These are phyloP conservation scores for Penicillium coffeae DNA, from an alignment of 495 filamentous ascomycete genomes.

Conservation along the genomic window DNA sequence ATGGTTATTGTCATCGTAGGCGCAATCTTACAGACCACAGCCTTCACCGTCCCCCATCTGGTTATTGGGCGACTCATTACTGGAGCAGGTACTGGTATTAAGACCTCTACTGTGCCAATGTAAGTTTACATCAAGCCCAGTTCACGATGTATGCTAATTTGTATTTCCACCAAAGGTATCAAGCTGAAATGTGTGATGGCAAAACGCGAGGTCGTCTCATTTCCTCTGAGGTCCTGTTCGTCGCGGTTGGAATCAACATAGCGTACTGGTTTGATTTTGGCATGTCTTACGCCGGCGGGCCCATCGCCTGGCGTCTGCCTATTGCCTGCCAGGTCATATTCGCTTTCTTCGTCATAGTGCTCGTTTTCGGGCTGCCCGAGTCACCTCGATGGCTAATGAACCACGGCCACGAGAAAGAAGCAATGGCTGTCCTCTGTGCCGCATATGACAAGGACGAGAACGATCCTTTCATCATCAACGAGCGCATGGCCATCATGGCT, in stretches of 20 bases:
- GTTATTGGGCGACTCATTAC: slow-evolving; percentile 48
- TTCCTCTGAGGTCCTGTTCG: slow-evolving; percentile 43
- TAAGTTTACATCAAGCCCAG: slow-evolving; percentile 3
- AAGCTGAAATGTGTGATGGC: slow-evolving; percentile 38
- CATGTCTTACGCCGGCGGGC: slow-evolving; percentile 35
- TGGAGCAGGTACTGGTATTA: slow-evolving; percentile 48
- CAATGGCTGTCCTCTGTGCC: slow-evolving; percentile 49
- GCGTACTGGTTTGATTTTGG: slow-evolving; percentile 52
- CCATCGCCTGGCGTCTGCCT: slow-evolving; percentile 46
- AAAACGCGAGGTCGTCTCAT: slow-evolving; percentile 41
- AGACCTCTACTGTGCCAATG: slow-evolving; percentile 45
- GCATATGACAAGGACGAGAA: slow-evolving; percentile 42
- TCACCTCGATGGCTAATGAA: slow-evolving; percentile 44
- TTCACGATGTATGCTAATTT: no score
- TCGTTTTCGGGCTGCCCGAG: slow-evolving; percentile 42
- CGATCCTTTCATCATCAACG: slow-evolving; percentile 40
- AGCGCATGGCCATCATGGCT: slow-evolving; percentile 45
- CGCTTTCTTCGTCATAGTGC: slow-evolving; percentile 34
- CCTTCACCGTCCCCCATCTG: slow-evolving; percentile 41
- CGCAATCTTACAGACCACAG: slow-evolving; percentile 40
- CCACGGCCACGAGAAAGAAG: slow-evolving; percentile 44
- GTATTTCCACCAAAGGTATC: no score
- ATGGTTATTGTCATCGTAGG: slow-evolving; percentile 40
- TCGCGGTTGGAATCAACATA: slow-evolving; percentile 36
- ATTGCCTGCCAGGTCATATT: slow-evolving; percentile 46